Base-by-base conservation (phyloP, 2,329 filamentous ascomycete species). In the Xylaria sp. region DNA sequence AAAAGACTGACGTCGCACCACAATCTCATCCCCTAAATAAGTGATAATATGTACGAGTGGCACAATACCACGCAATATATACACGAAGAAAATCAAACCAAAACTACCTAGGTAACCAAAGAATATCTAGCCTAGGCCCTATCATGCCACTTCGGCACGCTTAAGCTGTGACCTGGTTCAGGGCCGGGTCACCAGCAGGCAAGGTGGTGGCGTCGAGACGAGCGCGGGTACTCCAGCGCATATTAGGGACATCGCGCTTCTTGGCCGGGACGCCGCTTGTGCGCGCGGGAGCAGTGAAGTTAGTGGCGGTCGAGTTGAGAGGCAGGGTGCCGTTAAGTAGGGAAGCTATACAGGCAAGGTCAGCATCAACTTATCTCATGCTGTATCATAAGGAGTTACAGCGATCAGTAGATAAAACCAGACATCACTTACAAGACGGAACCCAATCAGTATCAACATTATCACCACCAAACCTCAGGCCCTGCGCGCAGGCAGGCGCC, bases 361-460 rank as follows among this genome's bases (percentile, higher is more conserved):
- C 14, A 30, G 27, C n/a, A 50, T 68, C 30, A 68, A 53, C 9
- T 5, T 11, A 14, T 27, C 5, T 9, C 21, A 11, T 19, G 14
- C 24, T 3, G 21, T 27, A 11, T 50, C 19, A 24, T 2, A 19
- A 24, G 12, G 11, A 12, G 2, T 12, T 2, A 14, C 48, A 51
- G 56, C n/a, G n/a, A n/a, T n/a, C n/a, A n/a, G n/a, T n/a, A n/a
- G n/a, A n/a, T n/a, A n/a, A n/a, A n/a, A n/a, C n/a, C n/a, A n/a
- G n/a, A n/a, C n/a, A n/a, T n/a, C 53, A 55, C 72, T 67, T 66
- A 74, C 71, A 58, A 19, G 71, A 74, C 27, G 72, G 72, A 4
- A 67, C 71, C 72, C 71, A 74, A 47, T 71, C 53, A 3, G 67
- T 62, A 21, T 73, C 55, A 2, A 70, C 59, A 30, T 67, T 65